A percentile compares a stretch with the other conserved stretches of the same genome.
Conservation (phyloP, 441 rosid species). For the Bocquillonia castaneifolia region DNA sequence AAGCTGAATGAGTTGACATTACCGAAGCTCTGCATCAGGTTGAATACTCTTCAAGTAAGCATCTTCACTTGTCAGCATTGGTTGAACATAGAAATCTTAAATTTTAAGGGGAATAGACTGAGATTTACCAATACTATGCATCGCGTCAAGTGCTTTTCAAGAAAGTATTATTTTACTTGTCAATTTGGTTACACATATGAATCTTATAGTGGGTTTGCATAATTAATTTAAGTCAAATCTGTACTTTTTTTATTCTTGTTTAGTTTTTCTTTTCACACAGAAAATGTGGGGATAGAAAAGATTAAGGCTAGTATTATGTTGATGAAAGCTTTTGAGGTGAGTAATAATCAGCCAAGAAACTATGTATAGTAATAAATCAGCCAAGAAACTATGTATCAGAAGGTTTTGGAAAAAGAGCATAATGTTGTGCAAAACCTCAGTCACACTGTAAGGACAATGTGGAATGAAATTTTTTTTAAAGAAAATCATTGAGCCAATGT, state of each 20-base stretch:
- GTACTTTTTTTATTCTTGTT: background rate
- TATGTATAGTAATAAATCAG: background rate
- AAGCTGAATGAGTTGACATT: constrained; percentile 64
- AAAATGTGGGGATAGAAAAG: background rate
- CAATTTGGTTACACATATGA: background rate
- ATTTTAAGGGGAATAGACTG: background rate
- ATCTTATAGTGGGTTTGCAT: constrained; percentile 1
- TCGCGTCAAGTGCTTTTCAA: background rate
- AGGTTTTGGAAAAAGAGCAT: background rate
- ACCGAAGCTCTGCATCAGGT: constrained; percentile 82
- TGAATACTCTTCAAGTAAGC: constrained; percentile 90
- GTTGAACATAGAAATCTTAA: background rate
- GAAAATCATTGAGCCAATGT: too few species aligned
- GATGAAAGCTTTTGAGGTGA: background rate
- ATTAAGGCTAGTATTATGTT: background rate
- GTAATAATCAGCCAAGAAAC: background rate
- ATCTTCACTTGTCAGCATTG: constrained; percentile 9
- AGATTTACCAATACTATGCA: background rate
- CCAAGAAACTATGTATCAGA: background rate
- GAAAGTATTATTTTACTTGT: background rate
- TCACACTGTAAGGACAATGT: too few species aligned
- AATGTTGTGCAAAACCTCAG: too few species aligned
- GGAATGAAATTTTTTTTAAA: too few species aligned
- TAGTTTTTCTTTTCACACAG: background rate
- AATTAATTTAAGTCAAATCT: background rate